Percentiles rank a stretch among this genome's conserved stretches.
phyloP scores from a whole-genome alignment of 2,329 filamentous ascomycete species.

The Penicillium rolfsii region DNA sequence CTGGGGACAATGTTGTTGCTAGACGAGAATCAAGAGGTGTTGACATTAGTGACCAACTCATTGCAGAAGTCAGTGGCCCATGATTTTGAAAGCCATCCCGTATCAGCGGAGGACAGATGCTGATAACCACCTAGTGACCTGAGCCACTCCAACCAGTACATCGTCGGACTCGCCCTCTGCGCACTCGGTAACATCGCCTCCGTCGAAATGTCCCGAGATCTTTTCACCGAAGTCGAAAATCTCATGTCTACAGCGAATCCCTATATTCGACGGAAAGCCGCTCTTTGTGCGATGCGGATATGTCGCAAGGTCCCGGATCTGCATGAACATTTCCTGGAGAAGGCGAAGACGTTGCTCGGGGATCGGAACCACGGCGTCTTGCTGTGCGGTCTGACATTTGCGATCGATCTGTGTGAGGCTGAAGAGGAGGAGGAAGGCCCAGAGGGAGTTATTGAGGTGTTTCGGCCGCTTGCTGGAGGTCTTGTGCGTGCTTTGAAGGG shows the following conservation, averaged over 20 bases:
- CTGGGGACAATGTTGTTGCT: constrained; percentile 93
- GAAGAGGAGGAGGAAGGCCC: constrained; percentile 93
- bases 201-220: constrained; percentile 95
- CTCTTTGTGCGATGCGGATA: constrained; percentile 98
- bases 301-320: constrained; percentile 97
- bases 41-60: constrained; percentile 96
- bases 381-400: constrained; percentile 86
- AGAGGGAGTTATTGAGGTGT: constrained; percentile 86
- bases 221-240: constrained; percentile 94
- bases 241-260: constrained; percentile 92
- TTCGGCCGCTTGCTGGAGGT: constrained; percentile 79
- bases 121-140: constrained; percentile 70
- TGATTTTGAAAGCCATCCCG: not conserved
- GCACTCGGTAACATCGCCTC: constrained; percentile 98
- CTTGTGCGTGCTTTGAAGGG: constrained; percentile 90
- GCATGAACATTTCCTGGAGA: constrained; percentile 95
- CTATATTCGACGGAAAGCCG: constrained; percentile 97
- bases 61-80: constrained; percentile 78
- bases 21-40: constrained; percentile 97
- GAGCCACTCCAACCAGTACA: constrained; percentile 96
- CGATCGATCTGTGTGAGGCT: constrained; percentile 89
- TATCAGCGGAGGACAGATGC: constrained; percentile 20
- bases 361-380: constrained; percentile 96
- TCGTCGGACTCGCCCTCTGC: constrained; percentile 93
- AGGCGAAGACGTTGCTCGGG: constrained; percentile 81